Base-by-base conservation (phyloP, 345 rosid genomes). In the Xanthoceras sorbifolium region DNA sequence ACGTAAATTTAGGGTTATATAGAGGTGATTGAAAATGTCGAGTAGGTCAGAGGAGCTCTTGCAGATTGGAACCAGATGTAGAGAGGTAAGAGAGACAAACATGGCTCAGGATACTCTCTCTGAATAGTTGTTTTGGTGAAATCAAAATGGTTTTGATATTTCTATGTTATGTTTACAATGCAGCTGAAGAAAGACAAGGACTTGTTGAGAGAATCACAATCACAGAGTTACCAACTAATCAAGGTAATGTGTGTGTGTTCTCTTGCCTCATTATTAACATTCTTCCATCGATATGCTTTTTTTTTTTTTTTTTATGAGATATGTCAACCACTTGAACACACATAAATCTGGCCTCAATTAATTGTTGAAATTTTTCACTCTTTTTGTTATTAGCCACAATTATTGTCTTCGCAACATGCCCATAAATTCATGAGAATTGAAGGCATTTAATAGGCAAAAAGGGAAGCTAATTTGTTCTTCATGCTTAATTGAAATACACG, bases 181-280 rank as follows among this genome's bases (percentile, higher is more conserved):
- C 87, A 94, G 98, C 86, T 93, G 15, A 79, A 90, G 82, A 93
- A 85, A 83, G 94, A 90, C 61, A 93, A 92, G 76, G 93, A 93
- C 62, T 50, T 80, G 90, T 74, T 91, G 77, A 86, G 77, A 81
- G 92, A 93, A 52, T 94, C 98, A 4, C 94, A 89, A 74, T 76
- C 90, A 5, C 87, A 81, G 69, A 87, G 92, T 86, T 89, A 89
- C 29, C 94, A 89, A 69, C 83, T 93, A 34, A 90, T 91, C 76
- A 86, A 86, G 94, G 97, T 93, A 86, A 66, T 79, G 4, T 64
- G 31, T 62, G 12, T 29, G n/a, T n/a, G n/a, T n/a, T n/a, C n/a
- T n/a, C n/a, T n/a, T n/a, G n/a, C n/a, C n/a, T n/a, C n/a, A n/a
- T n/a, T n/a, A n/a, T n/a, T 48, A 68, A 29, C 54, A 23, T 67